A percentile compares a stretch with the other conserved stretches of the same genome.
These are phyloP conservation scores for Phytopythium delawarense DNA, from an alignment of 352 stramenopile genomes.

Conservation along the genomic window DNA sequence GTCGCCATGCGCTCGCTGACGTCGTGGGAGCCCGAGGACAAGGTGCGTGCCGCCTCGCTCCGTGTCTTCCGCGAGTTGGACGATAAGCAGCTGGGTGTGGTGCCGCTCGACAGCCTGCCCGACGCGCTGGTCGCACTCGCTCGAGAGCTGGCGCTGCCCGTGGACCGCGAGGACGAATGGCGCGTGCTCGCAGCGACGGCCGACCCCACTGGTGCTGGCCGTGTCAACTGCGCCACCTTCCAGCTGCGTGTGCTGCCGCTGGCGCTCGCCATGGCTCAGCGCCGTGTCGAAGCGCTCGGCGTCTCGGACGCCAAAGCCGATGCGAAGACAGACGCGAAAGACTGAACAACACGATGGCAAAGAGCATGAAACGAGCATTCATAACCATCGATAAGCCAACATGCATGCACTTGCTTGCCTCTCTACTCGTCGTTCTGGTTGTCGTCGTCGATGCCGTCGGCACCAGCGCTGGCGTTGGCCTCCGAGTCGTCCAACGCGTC, in stretches of 20 bases:
- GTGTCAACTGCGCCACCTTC: conserved; percentile 59
- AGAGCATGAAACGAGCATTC: background rate
- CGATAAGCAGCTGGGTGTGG: conserved; percentile 20
- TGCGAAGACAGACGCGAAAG: background rate
- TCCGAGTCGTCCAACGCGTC: conserved; percentile 11
- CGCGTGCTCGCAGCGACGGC: conserved; percentile 32
- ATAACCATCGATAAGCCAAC: background rate
- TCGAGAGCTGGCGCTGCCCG: conserved; percentile 12
- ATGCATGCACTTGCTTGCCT: background rate
- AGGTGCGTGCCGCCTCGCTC: conserved; percentile 23
- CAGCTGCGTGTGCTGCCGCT: conserved; percentile 49
- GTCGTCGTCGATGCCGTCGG: conserved; percentile 9
- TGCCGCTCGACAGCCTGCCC: conserved; percentile 34
- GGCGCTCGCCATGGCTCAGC: conserved; percentile 30
- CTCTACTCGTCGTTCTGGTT: conserved; percentile 1
- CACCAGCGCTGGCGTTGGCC: conserved; percentile 4
- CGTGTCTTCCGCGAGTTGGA: conserved; percentile 39
- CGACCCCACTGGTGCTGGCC: conserved; percentile 39
- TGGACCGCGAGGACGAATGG: conserved; percentile 19
- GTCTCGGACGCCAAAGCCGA: background rate
- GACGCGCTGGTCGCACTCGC: conserved; percentile 21
- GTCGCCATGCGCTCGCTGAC: background rate
- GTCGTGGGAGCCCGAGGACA: conserved; percentile 15
- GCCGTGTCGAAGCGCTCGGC: conserved; percentile 4
- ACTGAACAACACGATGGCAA: background rate